Evolutionary conservation across 2,329 filamentous ascomycete genomes (phyloP), one percentile per base, ranked within the genome.

Genomic region (Aschersonia sp.): DNA sequence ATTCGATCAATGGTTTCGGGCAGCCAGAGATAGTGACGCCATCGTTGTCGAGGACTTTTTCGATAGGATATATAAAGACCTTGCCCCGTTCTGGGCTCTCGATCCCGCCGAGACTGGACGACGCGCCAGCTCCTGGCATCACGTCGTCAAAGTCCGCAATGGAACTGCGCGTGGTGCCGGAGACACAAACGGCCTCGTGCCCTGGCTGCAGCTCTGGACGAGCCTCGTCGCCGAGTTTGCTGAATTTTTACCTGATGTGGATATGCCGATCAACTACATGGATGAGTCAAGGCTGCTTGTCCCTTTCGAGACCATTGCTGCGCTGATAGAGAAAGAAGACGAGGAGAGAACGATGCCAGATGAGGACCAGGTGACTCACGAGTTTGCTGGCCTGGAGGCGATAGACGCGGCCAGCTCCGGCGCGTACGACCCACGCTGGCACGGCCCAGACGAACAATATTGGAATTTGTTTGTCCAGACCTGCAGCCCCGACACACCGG

Each of bases 261-360:
- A 83, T 57, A 80, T 83, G 66, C 73, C 78, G 9, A 76, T 83
- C 63, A 83, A 83, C 56, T 68, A 71, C 46, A 69, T 80, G 62
- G 79, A 83, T 57, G 77, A 83, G 57, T 72, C 79, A 31, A 69
- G 79, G 29, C 59, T 84, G n/a, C 62, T 82, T 32, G 75, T 79
- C 4, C 70, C 76, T 8, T 78, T 71, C 63, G 70, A 81, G 47
- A 66, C 73, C 11, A 70, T 83, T 48, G 66, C 72, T 30, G 63
- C 63, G 30, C 63, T 76, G 45, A 66, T 81, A 8, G 61, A 61
- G 6, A 63, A 66, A 44, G 78, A 79, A 55, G 61, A 62, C 48
- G 58, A 60, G 35, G 65, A 56, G 43, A 67, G 75, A 48, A 57
- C 55, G 8, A 63, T 79, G 46, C 60, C 64, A 12, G 63, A 64